phyloP scores from a whole-genome alignment of 2,329 filamentous ascomycete genomes.

The Daldinia eschscholtzii region DNA sequence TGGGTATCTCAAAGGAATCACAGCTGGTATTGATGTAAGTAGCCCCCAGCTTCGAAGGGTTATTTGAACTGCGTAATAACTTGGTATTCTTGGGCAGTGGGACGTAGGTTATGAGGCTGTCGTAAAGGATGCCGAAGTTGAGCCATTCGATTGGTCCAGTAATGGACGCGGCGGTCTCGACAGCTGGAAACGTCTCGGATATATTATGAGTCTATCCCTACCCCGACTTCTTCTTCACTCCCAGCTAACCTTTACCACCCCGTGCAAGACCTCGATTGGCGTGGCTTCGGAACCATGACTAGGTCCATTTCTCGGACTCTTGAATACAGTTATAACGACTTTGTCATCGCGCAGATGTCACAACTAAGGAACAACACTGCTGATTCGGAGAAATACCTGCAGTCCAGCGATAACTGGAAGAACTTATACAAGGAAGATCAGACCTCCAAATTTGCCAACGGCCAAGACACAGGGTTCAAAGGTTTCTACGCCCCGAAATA shows the following conservation, averaged over 20 bases:
- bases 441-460: conserved; percentile 64
- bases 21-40: conserved; percentile 64
- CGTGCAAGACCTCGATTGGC: conserved; percentile 73
- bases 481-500: conserved; percentile 80
- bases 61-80: neutral
- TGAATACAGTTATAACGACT: conserved; percentile 85
- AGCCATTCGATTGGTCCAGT: conserved; percentile 77
- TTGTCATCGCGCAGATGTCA: conserved; percentile 74
- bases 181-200: conserved; percentile 78
- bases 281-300: conserved; percentile 76
- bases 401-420: conserved; percentile 73
- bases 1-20: conserved; percentile 75
- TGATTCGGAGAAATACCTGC: conserved; percentile 71
- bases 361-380: conserved; percentile 64
- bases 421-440: conserved; percentile 74
- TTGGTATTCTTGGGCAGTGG: conserved; percentile 64
- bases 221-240: neutral
- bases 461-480: conserved; percentile 71
- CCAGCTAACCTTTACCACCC: conserved; percentile 55
- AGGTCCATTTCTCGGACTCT: conserved; percentile 79
- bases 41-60: too few relatives aligned
- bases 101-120: conserved; percentile 76
- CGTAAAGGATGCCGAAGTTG: conserved; percentile 77
- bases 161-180: conserved; percentile 78
- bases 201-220: conserved; percentile 62